Evolutionary conservation across 2,329 filamentous ascomycete genomes (phyloP), one percentile per base, ranked within the genome.

Genomic region (Escovopsis sp.): DNA sequence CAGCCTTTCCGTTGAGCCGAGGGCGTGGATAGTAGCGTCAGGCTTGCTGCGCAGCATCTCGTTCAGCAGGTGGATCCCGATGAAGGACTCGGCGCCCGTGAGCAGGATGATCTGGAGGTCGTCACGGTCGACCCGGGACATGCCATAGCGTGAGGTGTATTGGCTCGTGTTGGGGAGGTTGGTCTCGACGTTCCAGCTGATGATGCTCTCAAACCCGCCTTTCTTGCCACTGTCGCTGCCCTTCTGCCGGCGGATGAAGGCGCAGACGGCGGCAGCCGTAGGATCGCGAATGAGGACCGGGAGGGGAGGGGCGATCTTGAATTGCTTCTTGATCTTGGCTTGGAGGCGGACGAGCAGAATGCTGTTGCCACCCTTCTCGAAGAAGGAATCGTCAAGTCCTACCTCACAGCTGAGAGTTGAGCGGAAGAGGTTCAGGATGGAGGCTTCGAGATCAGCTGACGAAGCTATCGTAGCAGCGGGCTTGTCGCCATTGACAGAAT

Each of bases 341-440:
- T 52, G 50, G 13, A 55, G 51, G 9, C 52, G 40, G 16, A 53
- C 47, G 14, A 52, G 48, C 9, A 54, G 48, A 32, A 53, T 48
- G 29, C 50, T 51, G 43, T 54, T 52, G 33, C 51, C 51, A 8
- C 52, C 52, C 14, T 43, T 45, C 37, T 53, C 49, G 39, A 54
- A 54, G 43, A 53, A 53, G 27, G 49, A 52, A 30, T 53, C 50
- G 24, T 42, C 20, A 10, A 48, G 39, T 15, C 34, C 34, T 20
- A 49, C 40, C 2, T 49, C 45, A 14, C 40, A 39, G 13, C 49
- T 49, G 13, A 52, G 44, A 12, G 44, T 46, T 30, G 42, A 32
- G 11, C 44, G 46, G 47, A 52, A 52, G 37, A 52, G 38, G n/a
- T 41, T 42, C 5, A 51, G 46, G 31, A 52, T 41, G 1, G 49